A percentile compares a stretch with the other conserved stretches of the same genome.
phyloP scores from a whole-genome alignment of 768 basidiomycete genomes.

The Termitomyces bulborhizus region DNA sequence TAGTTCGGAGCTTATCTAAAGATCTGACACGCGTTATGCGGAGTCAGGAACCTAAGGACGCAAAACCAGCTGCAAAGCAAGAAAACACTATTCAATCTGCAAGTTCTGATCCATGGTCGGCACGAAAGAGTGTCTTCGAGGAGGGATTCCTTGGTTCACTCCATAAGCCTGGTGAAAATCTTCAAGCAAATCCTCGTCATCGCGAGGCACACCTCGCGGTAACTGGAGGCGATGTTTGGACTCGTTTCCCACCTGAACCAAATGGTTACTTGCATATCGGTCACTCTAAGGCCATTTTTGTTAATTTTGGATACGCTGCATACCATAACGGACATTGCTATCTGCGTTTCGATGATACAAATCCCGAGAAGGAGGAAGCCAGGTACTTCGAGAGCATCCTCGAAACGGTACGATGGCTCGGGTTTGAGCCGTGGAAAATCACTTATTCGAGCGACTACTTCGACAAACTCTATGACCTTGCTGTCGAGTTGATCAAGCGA shows the following conservation, averaged over 20 bases:
- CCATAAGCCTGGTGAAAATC: constrained; percentile 92
- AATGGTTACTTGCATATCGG: constrained; percentile 96
- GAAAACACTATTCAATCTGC: constrained; percentile 23
- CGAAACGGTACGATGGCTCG: constrained; percentile 94
- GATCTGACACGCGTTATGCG: background rate
- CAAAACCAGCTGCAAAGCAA: constrained; percentile 24
- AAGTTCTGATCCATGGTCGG: constrained; percentile 28
- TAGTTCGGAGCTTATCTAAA: background rate
- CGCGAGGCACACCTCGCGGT: constrained; percentile 75
- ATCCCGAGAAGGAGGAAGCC: constrained; percentile 96
- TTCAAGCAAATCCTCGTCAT: constrained; percentile 73
- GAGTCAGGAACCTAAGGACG: constrained; percentile 39
- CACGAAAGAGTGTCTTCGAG: constrained; percentile 72
- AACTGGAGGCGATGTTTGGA: constrained; percentile 83
- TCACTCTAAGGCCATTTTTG: constrained; percentile 97
- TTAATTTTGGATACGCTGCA: constrained; percentile 98
- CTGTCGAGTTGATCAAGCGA: constrained; percentile 80
- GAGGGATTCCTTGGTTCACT: constrained; percentile 92
- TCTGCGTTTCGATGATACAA: constrained; percentile 96
- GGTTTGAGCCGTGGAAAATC: constrained; percentile 97
- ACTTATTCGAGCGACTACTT: constrained; percentile 99
- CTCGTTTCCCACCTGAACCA: constrained; percentile 97
- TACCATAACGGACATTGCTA: constrained; percentile 91
- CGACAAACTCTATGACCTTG: constrained; percentile 76
- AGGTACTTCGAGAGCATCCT: constrained; percentile 95